These are phyloP conservation scores for Hsuehochloa calcarea DNA, from an alignment of 176 grass and related monocot genomes.

Conservation along the genomic window DNA sequence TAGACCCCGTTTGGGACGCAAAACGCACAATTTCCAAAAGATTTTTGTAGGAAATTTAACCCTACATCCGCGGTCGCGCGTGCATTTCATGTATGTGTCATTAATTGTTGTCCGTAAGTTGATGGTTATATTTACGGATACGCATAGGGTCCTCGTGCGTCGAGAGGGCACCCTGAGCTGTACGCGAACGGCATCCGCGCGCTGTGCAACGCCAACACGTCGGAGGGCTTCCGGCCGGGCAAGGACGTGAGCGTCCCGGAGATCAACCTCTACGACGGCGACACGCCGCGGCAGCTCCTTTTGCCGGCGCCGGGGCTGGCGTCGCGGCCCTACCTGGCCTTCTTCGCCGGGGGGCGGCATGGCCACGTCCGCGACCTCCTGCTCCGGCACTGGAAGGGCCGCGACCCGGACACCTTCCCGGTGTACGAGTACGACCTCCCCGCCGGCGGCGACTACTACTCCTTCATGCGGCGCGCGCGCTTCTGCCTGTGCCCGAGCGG, in stretches of 20 bases:
- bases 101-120: background rate
- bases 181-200: slow-evolving; percentile 55
- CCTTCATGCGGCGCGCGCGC: slow-evolving; percentile 47
- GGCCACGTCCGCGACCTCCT: slow-evolving; percentile 51
- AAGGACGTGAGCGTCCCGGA: slow-evolving; percentile 72
- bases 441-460: slow-evolving; percentile 47
- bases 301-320: background rate
- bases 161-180: slow-evolving; percentile 47
- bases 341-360: slow-evolving; percentile 70
- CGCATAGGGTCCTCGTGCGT: slow-evolving; percentile 47
- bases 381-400: slow-evolving; percentile 59
- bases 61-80: background rate
- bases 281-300: slow-evolving; percentile 48
- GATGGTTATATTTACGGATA: background rate
- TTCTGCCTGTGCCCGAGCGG: slow-evolving; percentile 88
- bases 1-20: background rate
- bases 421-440: slow-evolving; percentile 59
- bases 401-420: slow-evolving; percentile 34
- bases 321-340: slow-evolving; percentile 48
- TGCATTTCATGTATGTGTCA: no score
- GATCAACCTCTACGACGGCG: slow-evolving; percentile 57
- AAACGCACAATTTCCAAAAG: no score
- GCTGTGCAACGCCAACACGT: slow-evolving; percentile 80
- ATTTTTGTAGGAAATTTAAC: background rate
- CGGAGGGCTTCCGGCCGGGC: slow-evolving; percentile 59